These are phyloP conservation scores for Lepiota subincarnata DNA, from an alignment of 768 basidiomycete genomes.

Conservation along the genomic window DNA sequence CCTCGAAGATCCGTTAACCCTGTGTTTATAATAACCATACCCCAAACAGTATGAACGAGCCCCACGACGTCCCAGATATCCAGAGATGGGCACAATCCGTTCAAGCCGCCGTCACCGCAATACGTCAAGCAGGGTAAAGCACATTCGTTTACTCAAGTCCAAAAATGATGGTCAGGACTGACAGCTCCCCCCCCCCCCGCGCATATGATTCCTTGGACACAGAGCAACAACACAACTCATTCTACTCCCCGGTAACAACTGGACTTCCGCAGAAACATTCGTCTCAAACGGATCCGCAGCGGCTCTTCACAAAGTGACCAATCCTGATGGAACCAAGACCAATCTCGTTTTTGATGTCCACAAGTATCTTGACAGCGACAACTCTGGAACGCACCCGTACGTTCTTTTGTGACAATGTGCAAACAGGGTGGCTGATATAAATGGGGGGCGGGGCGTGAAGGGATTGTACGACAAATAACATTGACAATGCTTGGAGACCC, in stretches of 20 bases:
- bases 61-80: conserved; percentile 53
- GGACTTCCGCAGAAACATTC: conserved; percentile 49
- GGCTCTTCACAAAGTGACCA: conserved; percentile 40
- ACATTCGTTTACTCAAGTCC: too few species aligned
- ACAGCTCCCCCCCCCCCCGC: too few species aligned
- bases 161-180: too few species aligned
- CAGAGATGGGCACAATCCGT: conserved; percentile 45
- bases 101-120: conserved; percentile 60
- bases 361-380: conserved; percentile 57
- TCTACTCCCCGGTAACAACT: conserved; percentile 57
- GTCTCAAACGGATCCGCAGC: conserved; percentile 47
- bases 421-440: neutral
- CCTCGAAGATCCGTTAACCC: too few species aligned
- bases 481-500: conserved; percentile 39
- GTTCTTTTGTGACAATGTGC: neutral
- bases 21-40: too few species aligned
- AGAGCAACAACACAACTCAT: conserved; percentile 54
- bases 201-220: too few species aligned
- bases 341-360: conserved; percentile 59
- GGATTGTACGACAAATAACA: conserved; percentile 54
- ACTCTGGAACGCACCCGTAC: conserved; percentile 28
- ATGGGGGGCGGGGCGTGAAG: conserved; percentile 6
- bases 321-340: conserved; percentile 40
- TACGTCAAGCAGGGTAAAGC: conserved; percentile 46
- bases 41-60: conserved; percentile 54